Evolutionary conservation across 768 basidiomycete genomes (phyloP).

Genomic region (Leccinum longicurvipes): DNA sequence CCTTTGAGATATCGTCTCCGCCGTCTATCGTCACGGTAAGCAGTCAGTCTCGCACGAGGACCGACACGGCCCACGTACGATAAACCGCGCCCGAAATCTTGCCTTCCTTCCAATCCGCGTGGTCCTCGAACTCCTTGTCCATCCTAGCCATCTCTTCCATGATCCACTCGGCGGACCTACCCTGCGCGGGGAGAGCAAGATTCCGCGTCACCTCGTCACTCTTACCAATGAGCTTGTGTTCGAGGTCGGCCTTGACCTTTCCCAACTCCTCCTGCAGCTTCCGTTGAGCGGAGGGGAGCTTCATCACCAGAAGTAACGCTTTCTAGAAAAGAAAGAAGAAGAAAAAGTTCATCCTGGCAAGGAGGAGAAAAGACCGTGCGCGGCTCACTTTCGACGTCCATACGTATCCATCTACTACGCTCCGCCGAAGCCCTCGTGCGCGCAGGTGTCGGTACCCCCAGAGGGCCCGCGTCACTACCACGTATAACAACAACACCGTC

Average conservation of each 20-base stretch:
- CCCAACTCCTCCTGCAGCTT: slow-evolving; percentile 63
- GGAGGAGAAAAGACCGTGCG: too few species aligned
- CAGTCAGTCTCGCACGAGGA: background rate
- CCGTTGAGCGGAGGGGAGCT: slow-evolving; percentile 55
- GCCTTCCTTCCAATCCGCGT: slow-evolving; percentile 61
- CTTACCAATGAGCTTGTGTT: slow-evolving; percentile 63
- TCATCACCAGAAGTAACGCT: slow-evolving; percentile 53
- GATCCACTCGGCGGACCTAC: slow-evolving; percentile 71
- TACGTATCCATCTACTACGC: slow-evolving; percentile 25
- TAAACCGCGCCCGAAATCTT: slow-evolving; percentile 86
- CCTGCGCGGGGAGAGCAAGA: slow-evolving; percentile 60
- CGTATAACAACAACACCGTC: slow-evolving; percentile 34
- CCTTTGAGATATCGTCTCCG: slow-evolving; percentile 72
- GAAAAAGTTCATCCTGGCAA: background rate
- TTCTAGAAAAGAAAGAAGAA: slow-evolving; percentile 34
- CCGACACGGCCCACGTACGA: slow-evolving; percentile 48
- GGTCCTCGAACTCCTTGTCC: slow-evolving; percentile 52
- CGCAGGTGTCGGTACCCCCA: slow-evolving; percentile 33
- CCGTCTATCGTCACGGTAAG: slow-evolving; percentile 53
- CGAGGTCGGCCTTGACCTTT: slow-evolving; percentile 62
- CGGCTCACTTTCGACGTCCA: slow-evolving; percentile 25
- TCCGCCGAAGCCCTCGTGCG: slow-evolving; percentile 34
- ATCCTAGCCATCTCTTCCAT: slow-evolving; percentile 74
- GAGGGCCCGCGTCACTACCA: slow-evolving; percentile 26
- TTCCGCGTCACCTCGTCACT: slow-evolving; percentile 62